Base-by-base conservation (phyloP, 176 grass and related monocot genomes). In the Cenchrus americanus region DNA sequence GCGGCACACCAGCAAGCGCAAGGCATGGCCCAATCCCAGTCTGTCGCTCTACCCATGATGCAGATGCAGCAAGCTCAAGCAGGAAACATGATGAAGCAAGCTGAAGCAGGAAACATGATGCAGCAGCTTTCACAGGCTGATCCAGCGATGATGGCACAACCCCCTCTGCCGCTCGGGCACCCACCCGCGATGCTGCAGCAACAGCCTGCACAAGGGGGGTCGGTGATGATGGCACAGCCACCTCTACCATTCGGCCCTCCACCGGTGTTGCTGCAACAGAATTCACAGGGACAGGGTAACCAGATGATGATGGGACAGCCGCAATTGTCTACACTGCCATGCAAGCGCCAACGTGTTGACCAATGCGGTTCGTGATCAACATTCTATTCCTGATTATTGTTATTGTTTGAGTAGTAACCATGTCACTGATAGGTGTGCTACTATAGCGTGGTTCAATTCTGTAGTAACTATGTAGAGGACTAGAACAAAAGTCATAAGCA, bases 321-420 rank as follows among this genome's bases (percentile, higher is more conserved):
- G 6, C 79, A 47, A 17, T 50, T 90, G 8, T 62, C 88, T 44
- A 26, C 83, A 54, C 82, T 57, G 23, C 53, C 94, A 37, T 75
- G 77, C 78, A 91, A 96, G 61, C 91, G 78, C 19, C 81, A 75
- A 14, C 82, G 82, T 54, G 42, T 80, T 4, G 79, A 91, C 59
- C 89, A 89, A 82, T 68, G 66, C 18, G 90, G 92, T 97, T 82
- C 23, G 86, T 85, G 37, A 10, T 14, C 82, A 55, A 77, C 67
- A 41, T n/a, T 21, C 34, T 47, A 9, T 62, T 52, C 65, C 13
- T 81, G 65, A 52, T 54, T 85, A 75, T 19, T 55, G 12, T 81
- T 53, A 41, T 69, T 81, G 11, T 69, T 69, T 69, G 47, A 49
- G 3, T 48, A 4, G n/a, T 19, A 49, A 78, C n/a, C 26, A 24